Conservation (phyloP, 768 basidiomycete species). For the Strobilomyces dryophilus region DNA sequence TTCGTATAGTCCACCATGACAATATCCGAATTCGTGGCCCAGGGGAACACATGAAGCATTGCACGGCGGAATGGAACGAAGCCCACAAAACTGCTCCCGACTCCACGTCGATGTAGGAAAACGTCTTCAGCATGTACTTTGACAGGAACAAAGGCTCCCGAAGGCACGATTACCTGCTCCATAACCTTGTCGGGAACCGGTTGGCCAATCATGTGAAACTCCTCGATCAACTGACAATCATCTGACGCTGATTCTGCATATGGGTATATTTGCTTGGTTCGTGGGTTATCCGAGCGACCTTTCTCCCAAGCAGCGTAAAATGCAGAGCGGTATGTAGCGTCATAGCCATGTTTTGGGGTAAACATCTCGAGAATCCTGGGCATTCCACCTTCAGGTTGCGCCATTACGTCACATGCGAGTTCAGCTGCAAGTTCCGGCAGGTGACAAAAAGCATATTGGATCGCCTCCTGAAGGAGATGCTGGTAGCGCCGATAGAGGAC, state of each 20-base stretch:
- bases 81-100: slow-evolving; percentile 8
- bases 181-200: slow-evolving; percentile 9
- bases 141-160: slow-evolving; percentile 10
- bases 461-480: slow-evolving; percentile 8
- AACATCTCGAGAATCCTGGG: not conserved
- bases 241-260: not conserved
- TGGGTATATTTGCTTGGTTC: slow-evolving; percentile 2
- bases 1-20: slow-evolving; percentile 15
- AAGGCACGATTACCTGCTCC: slow-evolving; percentile 9
- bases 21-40: slow-evolving; percentile 12
- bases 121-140: slow-evolving; percentile 10
- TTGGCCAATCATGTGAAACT: slow-evolving; percentile 13
- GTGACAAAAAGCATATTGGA: slow-evolving; percentile 9
- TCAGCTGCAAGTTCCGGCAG: slow-evolving; percentile 12
- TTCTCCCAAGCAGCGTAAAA: slow-evolving; percentile 7
- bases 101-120: slow-evolving; percentile 9
- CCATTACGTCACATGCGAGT: slow-evolving; percentile 14
- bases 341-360: not conserved
- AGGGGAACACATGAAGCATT: slow-evolving; percentile 5
- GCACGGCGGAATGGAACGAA: slow-evolving; percentile 10
- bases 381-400: not conserved
- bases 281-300: not conserved
- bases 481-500: slow-evolving; percentile 10
- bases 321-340: slow-evolving; percentile 5
- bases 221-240: slow-evolving; percentile 12